Percentiles rank a stretch among this genome's conserved stretches.
Conservation (phyloP, 495 filamentous ascomycete species). For the Penicillium lagena region DNA sequence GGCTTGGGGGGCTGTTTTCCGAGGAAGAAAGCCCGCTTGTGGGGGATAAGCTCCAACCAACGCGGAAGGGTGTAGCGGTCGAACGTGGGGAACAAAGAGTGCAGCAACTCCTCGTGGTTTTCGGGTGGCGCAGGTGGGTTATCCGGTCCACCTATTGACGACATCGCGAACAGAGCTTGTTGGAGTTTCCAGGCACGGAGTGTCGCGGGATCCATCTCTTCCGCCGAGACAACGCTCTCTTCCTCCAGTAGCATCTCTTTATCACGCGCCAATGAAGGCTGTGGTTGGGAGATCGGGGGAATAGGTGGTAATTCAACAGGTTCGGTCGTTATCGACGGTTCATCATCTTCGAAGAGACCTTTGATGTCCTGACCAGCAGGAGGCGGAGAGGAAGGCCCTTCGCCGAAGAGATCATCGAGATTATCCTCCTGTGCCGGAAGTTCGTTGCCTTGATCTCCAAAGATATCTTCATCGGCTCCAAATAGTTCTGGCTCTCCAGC, state of each 20-base stretch:
- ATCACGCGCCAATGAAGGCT: background rate
- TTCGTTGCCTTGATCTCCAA: constrained; percentile 32
- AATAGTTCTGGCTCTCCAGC: constrained; percentile 50
- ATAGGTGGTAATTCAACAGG: constrained; percentile 17
- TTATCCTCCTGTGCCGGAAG: constrained; percentile 28
- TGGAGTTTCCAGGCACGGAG: constrained; percentile 46
- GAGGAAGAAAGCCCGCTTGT: constrained; percentile 63
- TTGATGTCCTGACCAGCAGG: constrained; percentile 32
- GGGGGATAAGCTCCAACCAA: constrained; percentile 69
- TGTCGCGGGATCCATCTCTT: constrained; percentile 39
- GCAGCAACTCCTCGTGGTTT: constrained; percentile 60
- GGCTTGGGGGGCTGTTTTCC: constrained; percentile 64
- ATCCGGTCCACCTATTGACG: constrained; percentile 27
- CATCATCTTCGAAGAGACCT: constrained; percentile 34
- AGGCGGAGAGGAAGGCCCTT: constrained; percentile 33
- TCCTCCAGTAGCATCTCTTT: constrained; percentile 22
- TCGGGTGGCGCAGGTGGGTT: constrained; percentile 52
- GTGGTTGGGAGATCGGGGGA: constrained; percentile 19
- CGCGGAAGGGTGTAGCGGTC: constrained; percentile 55
- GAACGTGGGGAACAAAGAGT: constrained; percentile 64
- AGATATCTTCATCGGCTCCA: constrained; percentile 30
- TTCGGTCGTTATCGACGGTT: constrained; percentile 17
- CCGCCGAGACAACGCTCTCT: constrained; percentile 27
- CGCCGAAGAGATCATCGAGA: constrained; percentile 51
- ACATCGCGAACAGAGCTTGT: constrained; percentile 46